Conservation (phyloP, 2,329 filamentous ascomycete genomes). For the Aspergillus tubingensis region DNA sequence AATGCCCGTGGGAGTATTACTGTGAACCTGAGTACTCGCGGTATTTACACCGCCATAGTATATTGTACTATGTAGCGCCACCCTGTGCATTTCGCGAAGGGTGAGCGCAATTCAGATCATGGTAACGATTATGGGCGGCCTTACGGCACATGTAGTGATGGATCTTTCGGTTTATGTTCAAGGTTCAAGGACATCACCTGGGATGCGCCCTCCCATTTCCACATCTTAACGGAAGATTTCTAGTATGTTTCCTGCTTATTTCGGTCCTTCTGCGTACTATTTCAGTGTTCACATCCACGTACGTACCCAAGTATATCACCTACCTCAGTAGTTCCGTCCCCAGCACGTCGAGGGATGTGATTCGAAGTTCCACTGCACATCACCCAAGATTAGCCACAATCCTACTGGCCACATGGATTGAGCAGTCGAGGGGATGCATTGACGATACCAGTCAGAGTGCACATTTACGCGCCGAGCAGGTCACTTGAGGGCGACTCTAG, state of each 20-base stretch:
- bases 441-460: neutral
- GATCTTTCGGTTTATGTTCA: too few relatives aligned
- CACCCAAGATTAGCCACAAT: conserved; percentile 5
- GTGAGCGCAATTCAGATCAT: too few relatives aligned
- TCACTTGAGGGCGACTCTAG: conserved; percentile 19
- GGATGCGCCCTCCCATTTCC: too few relatives aligned
- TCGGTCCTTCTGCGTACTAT: neutral
- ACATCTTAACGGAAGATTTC: too few relatives aligned
- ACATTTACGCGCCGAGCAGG: conserved; percentile 24
- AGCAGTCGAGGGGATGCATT: conserved; percentile 4
- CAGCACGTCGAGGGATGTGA: neutral
- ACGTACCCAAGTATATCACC: neutral
- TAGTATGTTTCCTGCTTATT: neutral
- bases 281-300: neutral
- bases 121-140: too few relatives aligned
- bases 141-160: too few relatives aligned
- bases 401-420: neutral
- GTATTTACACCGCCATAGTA: too few relatives aligned
- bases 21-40: too few relatives aligned
- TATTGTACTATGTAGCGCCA: too few relatives aligned
- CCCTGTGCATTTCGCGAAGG: too few relatives aligned
- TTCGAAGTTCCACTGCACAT: neutral
- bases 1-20: too few relatives aligned
- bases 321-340: neutral
- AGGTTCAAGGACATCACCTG: too few relatives aligned